A percentile compares a stretch with the other conserved stretches of the same genome.
Evolutionary conservation across 1,139 yeast species (phyloP).

Genomic region (Kluyveromyces sp.): DNA sequence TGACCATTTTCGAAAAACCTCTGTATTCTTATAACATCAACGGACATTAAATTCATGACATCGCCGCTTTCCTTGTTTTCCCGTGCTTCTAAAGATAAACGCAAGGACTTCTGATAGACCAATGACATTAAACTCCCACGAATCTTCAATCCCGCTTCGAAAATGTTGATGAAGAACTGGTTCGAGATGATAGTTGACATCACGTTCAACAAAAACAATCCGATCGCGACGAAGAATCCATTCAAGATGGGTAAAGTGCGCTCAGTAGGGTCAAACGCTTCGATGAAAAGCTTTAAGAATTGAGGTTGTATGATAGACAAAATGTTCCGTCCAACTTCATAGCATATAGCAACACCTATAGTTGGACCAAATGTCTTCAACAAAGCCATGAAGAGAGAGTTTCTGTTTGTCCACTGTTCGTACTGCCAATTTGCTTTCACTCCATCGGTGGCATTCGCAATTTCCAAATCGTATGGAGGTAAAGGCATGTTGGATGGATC

Average conservation of each 20-base stretch:
- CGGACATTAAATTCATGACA: constrained; percentile 51
- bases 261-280: constrained; percentile 37
- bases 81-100: constrained; percentile 42
- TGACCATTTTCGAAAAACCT: constrained; percentile 47
- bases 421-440: constrained; percentile 36
- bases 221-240: constrained; percentile 46
- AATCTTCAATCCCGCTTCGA: constrained; percentile 46
- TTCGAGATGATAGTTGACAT: constrained; percentile 43
- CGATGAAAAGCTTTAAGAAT: constrained; percentile 42
- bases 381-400: constrained; percentile 40
- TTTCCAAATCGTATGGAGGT: constrained; percentile 44
- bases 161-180: constrained; percentile 45
- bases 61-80: constrained; percentile 48
- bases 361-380: constrained; percentile 43
- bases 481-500: constrained; percentile 49
- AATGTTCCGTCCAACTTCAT: constrained; percentile 41
- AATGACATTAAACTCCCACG: constrained; percentile 46
- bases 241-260: constrained; percentile 37
- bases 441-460: constrained; percentile 33
- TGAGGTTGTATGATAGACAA: constrained; percentile 52
- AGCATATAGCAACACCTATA: constrained; percentile 38
- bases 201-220: constrained; percentile 45
- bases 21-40: constrained; percentile 52
- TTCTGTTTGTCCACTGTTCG: constrained; percentile 31
- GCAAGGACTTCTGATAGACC: constrained; percentile 46